Evolutionary conservation across 306 rosid species (phyloP), one percentile per base, ranked within the genome.

Genomic region (Dicorynia guianensis): DNA sequence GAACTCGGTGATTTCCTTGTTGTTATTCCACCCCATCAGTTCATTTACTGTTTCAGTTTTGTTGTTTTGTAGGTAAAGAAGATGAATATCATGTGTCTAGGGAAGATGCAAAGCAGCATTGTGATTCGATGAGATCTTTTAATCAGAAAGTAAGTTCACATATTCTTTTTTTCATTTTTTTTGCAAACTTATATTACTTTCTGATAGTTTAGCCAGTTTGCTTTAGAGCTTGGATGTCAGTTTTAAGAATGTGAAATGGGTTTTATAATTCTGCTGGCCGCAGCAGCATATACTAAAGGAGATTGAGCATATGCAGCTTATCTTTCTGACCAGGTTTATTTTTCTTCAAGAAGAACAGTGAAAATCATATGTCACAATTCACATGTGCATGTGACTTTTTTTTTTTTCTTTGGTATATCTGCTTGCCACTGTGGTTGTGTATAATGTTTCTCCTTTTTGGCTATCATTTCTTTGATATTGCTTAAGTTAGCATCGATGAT

Each of bases 251-350:
- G 55, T 65, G n/a, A n/a, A n/a, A n/a, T n/a, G n/a, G n/a, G n/a
- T n/a, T n/a, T n/a, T 77, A 50, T 74, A 55, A 82, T 72, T 83
- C 76, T 81, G 72, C 90, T 92, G 99, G 99, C 99, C 72, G 79
- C 93, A 56, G 77, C 78, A 8, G 89, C 92, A 11, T 82, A 81
- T 84, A 71, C 90, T 34, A 89, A 86, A 75, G 93, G 97, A 77
- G 80, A 90, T 44, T 75, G 83, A 53, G 73, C 74, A 33, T 84
- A 90, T 85, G 99, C 99, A 68, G 80, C 93, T 20, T 92, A 86
- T 79, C 97, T 92, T 69, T 90, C 99, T 75, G 97, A 95, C 48
- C 97, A 95, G 99, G 99, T 95, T 55, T 20, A 52, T 61, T 67
- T 14, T 48, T 42, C n/a, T 43, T 63, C n/a, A 35, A 54, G 55